Percentiles rank a stretch among this genome's conserved stretches.
Conservation (phyloP, 768 basidiomycete genomes). For the Rhodotorula sphaerocarpa region DNA sequence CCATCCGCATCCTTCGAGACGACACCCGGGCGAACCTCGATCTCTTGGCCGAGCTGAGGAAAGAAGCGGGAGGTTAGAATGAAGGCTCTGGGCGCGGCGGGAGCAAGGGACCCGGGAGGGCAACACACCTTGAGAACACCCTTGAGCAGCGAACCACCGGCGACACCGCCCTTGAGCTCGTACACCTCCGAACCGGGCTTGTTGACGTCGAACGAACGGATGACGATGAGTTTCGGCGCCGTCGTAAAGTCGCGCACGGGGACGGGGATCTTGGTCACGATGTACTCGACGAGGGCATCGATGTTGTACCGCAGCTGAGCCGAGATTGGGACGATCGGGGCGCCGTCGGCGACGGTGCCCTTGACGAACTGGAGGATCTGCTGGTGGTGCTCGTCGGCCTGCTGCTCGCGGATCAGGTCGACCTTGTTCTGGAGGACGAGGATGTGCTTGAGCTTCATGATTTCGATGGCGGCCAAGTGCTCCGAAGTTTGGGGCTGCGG, state of each 20-base stretch:
- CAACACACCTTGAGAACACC: constrained; percentile 63
- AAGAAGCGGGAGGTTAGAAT: background rate
- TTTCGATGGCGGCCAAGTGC: constrained; percentile 96
- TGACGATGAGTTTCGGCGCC: constrained; percentile 88
- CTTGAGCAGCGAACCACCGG: constrained; percentile 88
- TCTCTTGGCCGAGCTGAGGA: constrained; percentile 65
- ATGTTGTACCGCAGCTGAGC: constrained; percentile 99
- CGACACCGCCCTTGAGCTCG: constrained; percentile 95
- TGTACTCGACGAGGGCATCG: constrained; percentile 97
- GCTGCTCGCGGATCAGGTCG: constrained; percentile 89
- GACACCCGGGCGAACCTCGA: constrained; percentile 94
- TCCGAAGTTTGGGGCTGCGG: constrained; percentile 98
- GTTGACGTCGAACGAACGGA: constrained; percentile 99
- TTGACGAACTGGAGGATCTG: constrained; percentile 93
- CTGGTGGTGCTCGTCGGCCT: constrained; percentile 91
- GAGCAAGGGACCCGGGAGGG: background rate
- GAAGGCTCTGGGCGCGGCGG: background rate
- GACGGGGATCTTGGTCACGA: constrained; percentile 91
- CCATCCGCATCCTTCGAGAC: constrained; percentile 90
- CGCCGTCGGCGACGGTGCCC: constrained; percentile 92
- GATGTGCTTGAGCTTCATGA: constrained; percentile 97
- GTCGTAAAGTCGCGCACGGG: constrained; percentile 87
- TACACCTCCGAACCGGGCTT: constrained; percentile 96
- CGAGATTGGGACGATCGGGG: constrained; percentile 97
- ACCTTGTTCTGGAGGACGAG: constrained; percentile 89